phyloP scores from a whole-genome alignment of 352 stramenopile species.

The Aphanomyces cochlioides region DNA sequence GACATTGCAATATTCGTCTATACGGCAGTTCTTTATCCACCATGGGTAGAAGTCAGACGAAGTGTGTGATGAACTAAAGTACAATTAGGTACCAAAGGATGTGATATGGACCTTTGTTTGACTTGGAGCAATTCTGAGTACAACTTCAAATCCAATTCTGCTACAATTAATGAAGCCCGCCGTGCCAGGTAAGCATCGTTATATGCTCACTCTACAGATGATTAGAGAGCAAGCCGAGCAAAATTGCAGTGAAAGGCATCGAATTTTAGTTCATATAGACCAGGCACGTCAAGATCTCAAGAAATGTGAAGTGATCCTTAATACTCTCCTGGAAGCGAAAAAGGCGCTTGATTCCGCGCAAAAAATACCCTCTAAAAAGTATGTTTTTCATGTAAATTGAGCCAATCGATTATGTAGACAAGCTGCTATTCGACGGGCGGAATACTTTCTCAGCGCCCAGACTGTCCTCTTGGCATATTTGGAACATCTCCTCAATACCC shows the following conservation, averaged over 20 bases:
- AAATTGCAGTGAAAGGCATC: too few species aligned
- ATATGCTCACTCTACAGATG: too few species aligned
- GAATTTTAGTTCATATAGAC: too few species aligned
- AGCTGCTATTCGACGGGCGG: background rate
- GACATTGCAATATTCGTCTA: slow-evolving; percentile 46
- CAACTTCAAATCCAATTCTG: background rate
- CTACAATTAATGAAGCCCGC: background rate
- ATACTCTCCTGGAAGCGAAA: too few species aligned
- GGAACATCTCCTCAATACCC: background rate
- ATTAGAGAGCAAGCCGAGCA: too few species aligned
- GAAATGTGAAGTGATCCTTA: too few species aligned
- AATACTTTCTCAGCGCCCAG: background rate
- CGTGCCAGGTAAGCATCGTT: background rate
- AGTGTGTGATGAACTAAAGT: background rate
- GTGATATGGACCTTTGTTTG: slow-evolving; percentile 62
- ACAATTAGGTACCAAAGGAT: slow-evolving; percentile 45
- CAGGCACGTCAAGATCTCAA: too few species aligned
- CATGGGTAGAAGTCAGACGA: slow-evolving; percentile 35
- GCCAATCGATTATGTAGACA: too few species aligned
- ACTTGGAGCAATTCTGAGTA: background rate
- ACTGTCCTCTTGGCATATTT: background rate
- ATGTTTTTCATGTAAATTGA: too few species aligned
- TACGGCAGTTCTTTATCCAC: slow-evolving; percentile 78
- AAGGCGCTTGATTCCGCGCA: too few species aligned
- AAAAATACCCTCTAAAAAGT: too few species aligned